Evolutionary conservation across 1,284 basidiomycete species (phyloP).

Genomic region (Paramarasmius palmivorus): DNA sequence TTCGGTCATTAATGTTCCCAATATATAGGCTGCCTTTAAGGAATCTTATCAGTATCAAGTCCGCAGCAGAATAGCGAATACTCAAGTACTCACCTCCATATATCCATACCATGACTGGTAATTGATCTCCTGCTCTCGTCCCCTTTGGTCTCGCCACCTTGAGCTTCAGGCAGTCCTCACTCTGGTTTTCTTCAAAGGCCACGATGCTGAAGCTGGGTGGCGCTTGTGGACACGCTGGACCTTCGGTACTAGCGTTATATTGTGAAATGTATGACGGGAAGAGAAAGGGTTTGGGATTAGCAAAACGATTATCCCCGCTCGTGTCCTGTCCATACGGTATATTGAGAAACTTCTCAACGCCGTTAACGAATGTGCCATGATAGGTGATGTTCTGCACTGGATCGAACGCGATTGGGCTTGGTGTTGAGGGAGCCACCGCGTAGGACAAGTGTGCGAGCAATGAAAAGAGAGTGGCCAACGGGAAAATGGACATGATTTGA

Average conservation of each 20-base stretch:
- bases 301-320: neutral
- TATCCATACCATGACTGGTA: slow-evolving; percentile 11
- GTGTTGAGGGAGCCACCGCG: too few species aligned
- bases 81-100: slow-evolving; percentile 5
- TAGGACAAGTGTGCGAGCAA: too few species aligned
- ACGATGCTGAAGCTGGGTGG: neutral
- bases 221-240: slow-evolving; percentile 1
- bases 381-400: neutral
- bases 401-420: neutral
- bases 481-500: too few species aligned
- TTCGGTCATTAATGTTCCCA: slow-evolving; percentile 1
- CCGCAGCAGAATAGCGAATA: neutral
- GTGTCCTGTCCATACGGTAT: slow-evolving; percentile 2
- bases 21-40: neutral
- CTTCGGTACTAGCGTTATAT: neutral
- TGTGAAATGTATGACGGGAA: neutral
- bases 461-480: too few species aligned
- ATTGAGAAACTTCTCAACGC: slow-evolving; percentile 4
- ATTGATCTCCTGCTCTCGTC: neutral
- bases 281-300: neutral
- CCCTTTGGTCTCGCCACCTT: slow-evolving; percentile 4
- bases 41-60: too few species aligned
- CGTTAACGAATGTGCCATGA: neutral
- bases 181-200: neutral
- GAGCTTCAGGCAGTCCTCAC: slow-evolving; percentile 11